These are phyloP conservation scores for Candida chauliodis DNA, from an alignment of 805 yeast genomes.

Conservation along the genomic window DNA sequence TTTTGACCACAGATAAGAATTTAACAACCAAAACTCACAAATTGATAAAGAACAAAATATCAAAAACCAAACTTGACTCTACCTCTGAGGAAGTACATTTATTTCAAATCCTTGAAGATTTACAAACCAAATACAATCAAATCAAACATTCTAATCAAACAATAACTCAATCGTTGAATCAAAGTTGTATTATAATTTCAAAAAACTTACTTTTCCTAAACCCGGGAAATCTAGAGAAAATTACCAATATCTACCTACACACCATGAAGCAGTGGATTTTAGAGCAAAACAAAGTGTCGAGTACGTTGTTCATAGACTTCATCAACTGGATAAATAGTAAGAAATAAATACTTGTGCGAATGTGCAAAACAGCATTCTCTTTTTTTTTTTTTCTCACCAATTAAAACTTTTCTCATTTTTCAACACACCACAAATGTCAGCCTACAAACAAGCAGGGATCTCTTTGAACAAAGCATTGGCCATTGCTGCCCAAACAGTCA, in stretches of 20 bases:
- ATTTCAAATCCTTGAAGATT: conserved; percentile 28
- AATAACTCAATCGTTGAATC: conserved; percentile 56
- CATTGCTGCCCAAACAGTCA: conserved; percentile 83
- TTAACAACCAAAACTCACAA: conserved; percentile 76
- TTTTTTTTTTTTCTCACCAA: too few species aligned
- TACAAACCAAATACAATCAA: conserved; percentile 44
- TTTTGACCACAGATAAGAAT: conserved; percentile 63
- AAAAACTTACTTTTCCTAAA: conserved; percentile 47
- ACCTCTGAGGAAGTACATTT: conserved; percentile 21
- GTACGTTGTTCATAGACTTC: conserved; percentile 68
- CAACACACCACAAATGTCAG: conserved; percentile 28
- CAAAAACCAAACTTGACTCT: conserved; percentile 41
- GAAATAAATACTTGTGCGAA: conserved; percentile 12
- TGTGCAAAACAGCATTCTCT: too few species aligned
- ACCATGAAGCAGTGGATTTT: conserved; percentile 62
- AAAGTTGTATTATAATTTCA: conserved; percentile 61
- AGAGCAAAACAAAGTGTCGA: conserved; percentile 43
- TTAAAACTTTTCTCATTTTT: conserved; percentile 1
- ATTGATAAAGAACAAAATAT: conserved; percentile 56
- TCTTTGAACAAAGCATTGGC: conserved; percentile 83
- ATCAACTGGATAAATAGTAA: conserved; percentile 74
- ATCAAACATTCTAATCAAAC: conserved; percentile 44
- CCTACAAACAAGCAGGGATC: conserved; percentile 48
- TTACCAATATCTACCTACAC: conserved; percentile 54
- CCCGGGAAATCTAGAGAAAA: conserved; percentile 31